These are phyloP conservation scores for Colletotrichum agaves DNA, from an alignment of 2,329 filamentous ascomycete species.

Conservation along the genomic window DNA sequence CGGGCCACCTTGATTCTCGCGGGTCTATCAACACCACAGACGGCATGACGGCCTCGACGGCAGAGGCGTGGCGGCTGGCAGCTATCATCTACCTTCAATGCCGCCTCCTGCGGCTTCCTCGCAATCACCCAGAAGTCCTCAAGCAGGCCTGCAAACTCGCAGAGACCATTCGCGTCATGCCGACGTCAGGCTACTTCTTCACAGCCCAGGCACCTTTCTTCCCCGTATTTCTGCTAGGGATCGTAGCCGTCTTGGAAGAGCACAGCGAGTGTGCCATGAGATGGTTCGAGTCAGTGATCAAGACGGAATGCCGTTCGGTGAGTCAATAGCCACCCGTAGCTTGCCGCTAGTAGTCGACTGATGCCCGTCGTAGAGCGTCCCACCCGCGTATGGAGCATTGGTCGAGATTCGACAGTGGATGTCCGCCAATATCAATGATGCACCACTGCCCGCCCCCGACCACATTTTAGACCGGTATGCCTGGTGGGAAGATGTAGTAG, in stretches of 20 bases:
- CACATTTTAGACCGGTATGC: constrained; percentile 45
- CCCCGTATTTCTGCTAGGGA: constrained; percentile 53
- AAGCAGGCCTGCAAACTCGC: constrained; percentile 47
- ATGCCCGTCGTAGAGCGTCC: constrained; percentile 50
- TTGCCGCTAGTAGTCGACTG: background rate
- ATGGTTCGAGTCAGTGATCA: constrained; percentile 52
- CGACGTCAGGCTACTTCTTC: constrained; percentile 52
- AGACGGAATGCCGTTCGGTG: constrained; percentile 53
- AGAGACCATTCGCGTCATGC: constrained; percentile 52
- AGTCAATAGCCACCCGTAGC: constrained; percentile 40
- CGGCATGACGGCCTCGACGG: constrained; percentile 53
- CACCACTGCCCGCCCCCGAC: constrained; percentile 36
- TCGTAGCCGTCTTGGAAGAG: constrained; percentile 45
- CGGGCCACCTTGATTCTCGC: constrained; percentile 1
- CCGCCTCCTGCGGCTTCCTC: constrained; percentile 51
- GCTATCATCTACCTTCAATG: constrained; percentile 53
- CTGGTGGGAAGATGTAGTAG: constrained; percentile 55
- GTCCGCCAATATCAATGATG: constrained; percentile 40
- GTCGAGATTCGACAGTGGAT: constrained; percentile 51
- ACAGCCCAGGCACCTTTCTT: constrained; percentile 55
- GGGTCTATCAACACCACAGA: constrained; percentile 26
- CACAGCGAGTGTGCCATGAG: constrained; percentile 45
- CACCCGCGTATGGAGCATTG: constrained; percentile 49
- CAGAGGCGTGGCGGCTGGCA: constrained; percentile 54
- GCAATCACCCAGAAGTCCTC: constrained; percentile 50